Conservation (phyloP, 2,329 filamentous ascomycete genomes). For the Xylariales sp. region DNA sequence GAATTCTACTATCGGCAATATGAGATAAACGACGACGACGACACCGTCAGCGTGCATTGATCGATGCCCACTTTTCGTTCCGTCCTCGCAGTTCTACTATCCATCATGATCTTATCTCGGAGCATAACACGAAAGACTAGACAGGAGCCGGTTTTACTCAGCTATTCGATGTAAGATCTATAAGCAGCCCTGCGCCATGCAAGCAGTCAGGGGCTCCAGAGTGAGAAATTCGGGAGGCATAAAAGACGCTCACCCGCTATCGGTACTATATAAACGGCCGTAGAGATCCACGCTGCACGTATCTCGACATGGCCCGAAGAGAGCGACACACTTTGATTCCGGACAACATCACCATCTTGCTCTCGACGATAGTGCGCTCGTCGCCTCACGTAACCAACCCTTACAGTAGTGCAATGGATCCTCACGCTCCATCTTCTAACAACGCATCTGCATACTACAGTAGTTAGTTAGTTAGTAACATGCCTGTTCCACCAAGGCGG, state of each 20-base stretch:
- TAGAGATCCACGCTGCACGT: too few species aligned
- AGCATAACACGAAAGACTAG: too few species aligned
- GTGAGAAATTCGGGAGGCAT: neutral
- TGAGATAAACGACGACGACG: neutral
- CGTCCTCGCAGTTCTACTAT: neutral
- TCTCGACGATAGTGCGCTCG: neutral
- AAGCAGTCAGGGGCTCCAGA: slow-evolving; percentile 9
- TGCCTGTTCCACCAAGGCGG: slow-evolving; percentile 23
- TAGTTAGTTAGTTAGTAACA: neutral
- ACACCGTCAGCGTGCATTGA: neutral
- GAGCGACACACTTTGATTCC: neutral
- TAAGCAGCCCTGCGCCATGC: slow-evolving; percentile 5
- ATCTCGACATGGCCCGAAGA: too few species aligned
- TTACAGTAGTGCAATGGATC: neutral
- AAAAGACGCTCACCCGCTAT: neutral
- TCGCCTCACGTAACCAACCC: slow-evolving; percentile 1
- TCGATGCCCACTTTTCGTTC: neutral
- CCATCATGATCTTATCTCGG: too few species aligned
- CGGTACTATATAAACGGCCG: neutral
- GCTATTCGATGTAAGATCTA: neutral
- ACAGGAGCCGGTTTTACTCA: neutral
- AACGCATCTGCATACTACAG: neutral
- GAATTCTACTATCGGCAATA: neutral
- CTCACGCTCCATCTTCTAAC: neutral
- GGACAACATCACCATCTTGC: neutral